Evolutionary conservation across 2,329 filamentous ascomycete species (phyloP), one percentile per base, ranked within the genome.

Genomic region (Alternaria gaisen): DNA sequence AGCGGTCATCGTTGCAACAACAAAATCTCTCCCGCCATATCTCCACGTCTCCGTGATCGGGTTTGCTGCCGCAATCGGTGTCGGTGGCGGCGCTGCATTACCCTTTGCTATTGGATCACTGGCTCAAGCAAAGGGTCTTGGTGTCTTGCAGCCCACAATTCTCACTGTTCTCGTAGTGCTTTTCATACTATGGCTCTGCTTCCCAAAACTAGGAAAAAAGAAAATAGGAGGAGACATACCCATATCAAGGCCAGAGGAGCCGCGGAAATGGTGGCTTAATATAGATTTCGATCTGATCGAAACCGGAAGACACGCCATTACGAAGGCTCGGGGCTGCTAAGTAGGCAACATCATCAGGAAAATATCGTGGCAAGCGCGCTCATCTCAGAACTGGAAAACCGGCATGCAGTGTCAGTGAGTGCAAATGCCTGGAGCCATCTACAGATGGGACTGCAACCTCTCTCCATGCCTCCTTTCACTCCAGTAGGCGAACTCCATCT

Each of bases 1-100:
- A 0, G 89, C 88, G 0, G 89, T 87, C 0, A 85, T 94, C 12
- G 87, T 93, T 1, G 87, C 87, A 2, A 86, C 88, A 5, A 91
- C 90, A 0, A 92, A 91, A 69, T 80, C 94, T 7, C 81, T 95
- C 3, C 91, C 91, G 0, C 82, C 82, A 36, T 84, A 91, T 59
- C 82, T 92, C n/a, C 92, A 95, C 70, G 90, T 94, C 36, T 87
- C 86, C 11, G 87, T 88, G 0, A 91, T 95, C 61, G 91, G 91
- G 0, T 93, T 94, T 70, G 88, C 89, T 1, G 87, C 90, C 1
- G 91, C 91, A 0, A 87, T 94, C 72, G 92, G 91, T 4, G 89
- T 90, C 0, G 85, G 85, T 2, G 92, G 92, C 1, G 90, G 88
- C 1, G 88, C 90, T 78, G 68, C 82, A 1, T 90, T 74, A 83